These are phyloP conservation scores for Ceriops tagal DNA, from an alignment of 345 rosid genomes.

Conservation along the genomic window DNA sequence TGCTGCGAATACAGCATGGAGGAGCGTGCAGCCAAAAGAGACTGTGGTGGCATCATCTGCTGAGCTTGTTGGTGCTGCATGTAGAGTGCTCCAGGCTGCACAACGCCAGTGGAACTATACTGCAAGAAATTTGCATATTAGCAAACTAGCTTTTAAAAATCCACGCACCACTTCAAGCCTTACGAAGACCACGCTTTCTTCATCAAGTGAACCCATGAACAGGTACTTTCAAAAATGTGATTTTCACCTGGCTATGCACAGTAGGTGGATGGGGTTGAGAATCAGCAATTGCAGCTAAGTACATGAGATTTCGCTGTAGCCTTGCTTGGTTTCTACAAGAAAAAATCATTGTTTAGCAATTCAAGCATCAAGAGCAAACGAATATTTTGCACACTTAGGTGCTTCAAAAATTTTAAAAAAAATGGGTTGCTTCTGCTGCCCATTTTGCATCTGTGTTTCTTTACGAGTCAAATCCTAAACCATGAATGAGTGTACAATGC, in stretches of 20 bases:
- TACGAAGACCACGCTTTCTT: not conserved
- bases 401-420: not conserved
- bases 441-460: not conserved
- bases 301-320: conserved; percentile 96
- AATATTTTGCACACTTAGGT: not conserved
- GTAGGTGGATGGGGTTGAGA: conserved; percentile 91
- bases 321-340: conserved; percentile 84
- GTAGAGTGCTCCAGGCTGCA: conserved; percentile 85
- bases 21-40: conserved; percentile 87
- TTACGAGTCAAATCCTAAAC: not conserved
- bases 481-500: not conserved
- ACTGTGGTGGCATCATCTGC: conserved; percentile 81
- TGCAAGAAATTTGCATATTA: conserved; percentile 23
- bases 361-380: not conserved
- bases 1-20: conserved; percentile 88
- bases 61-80: conserved; percentile 91
- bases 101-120: conserved; percentile 65
- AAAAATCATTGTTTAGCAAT: not conserved
- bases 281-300: conserved; percentile 99
- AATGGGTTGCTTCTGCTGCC: not conserved
- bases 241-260: conserved; percentile 77
- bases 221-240: not conserved
- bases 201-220: too few relatives aligned
- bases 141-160: too few relatives aligned
- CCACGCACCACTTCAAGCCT: not conserved